Percentiles rank a stretch among this genome's conserved stretches.
phyloP scores from a whole-genome alignment of 176 grass and related monocot species.

The Carex kokanica region DNA sequence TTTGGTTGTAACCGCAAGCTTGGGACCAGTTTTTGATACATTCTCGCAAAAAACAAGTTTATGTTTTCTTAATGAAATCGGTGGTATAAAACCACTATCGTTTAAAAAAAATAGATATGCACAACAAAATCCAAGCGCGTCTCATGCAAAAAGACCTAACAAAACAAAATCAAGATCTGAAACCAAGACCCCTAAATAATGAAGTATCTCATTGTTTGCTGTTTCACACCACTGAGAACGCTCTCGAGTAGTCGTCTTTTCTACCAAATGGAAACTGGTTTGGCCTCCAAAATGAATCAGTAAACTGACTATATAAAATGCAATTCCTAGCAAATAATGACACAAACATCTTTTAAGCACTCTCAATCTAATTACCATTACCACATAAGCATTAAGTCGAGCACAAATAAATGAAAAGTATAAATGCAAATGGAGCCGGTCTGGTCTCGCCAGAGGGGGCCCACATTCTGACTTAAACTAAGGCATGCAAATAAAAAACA shows the following conservation, averaged over 20 bases:
- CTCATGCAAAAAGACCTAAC: background rate
- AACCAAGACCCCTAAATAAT: background rate
- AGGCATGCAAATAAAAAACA: slow-evolving; percentile 16
- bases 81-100: too few species aligned
- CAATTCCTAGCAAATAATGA: background rate
- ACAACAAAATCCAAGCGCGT: too few species aligned
- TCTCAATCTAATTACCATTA: background rate
- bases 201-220: background rate
- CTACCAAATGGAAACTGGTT: background rate
- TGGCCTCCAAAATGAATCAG: background rate
- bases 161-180: background rate
- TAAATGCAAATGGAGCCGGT: background rate
- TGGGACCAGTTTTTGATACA: too few species aligned
- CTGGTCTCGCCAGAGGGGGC: background rate
- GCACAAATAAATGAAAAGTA: slow-evolving; percentile 5
- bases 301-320: background rate
- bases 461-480: background rate
- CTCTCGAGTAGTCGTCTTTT: background rate
- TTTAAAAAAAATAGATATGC: too few species aligned
- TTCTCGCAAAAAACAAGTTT: too few species aligned
- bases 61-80: too few species aligned
- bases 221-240: background rate
- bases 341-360: slow-evolving; percentile 1
- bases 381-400: background rate
- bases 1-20: too few species aligned